Evolutionary conservation across 306 rosid species (phyloP), one percentile per base, ranked within the genome.

Genomic region (Delonix regia): DNA sequence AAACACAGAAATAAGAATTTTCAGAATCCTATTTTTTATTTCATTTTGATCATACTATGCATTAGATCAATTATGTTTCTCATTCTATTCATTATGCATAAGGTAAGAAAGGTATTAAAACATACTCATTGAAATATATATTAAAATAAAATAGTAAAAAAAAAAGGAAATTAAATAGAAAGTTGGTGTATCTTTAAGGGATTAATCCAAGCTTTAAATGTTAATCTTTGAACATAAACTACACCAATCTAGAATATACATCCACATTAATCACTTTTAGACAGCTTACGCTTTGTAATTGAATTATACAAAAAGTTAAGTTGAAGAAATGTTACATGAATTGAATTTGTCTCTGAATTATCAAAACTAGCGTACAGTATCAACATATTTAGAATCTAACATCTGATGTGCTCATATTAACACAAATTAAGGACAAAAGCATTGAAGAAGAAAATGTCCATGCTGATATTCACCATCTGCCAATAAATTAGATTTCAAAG

Each of bases 381-480:
- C 69, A 63, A 36, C 48, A 9, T 64, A 25, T 4, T 24, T 7
- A 10, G 42, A 75, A 59, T 74, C 30, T 27, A 25, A 18, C 69
- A 36, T 13, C 36, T 21, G 38, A 38, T 39, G 47, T 52, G 42
- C 10, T 76, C 9, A 48, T 65, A 65, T 45, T 5, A 13, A 12
- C 19, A 15, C 2, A 19, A 44, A 4, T 6, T 44, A 33, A 78
- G 18, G 42, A 78, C 71, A 71, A 61, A 47, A 61, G 38, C 65
- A 10, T 36, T 1, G 72, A 61, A 48, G 44, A 48, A 61, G 33
- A 28, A 71, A 71, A 33, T 60, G 47, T 36, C 53, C 22, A 59
- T 47, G 44, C 38, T 70, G 82, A 79, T 71, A 24, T 59, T 57
- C 36, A 79, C 82, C 38, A 71, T 61, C 55, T 65, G 61, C 82